phyloP scores from a whole-genome alignment of 371 early-diverging fungal genomes.

The Apophysomyces elegans region DNA sequence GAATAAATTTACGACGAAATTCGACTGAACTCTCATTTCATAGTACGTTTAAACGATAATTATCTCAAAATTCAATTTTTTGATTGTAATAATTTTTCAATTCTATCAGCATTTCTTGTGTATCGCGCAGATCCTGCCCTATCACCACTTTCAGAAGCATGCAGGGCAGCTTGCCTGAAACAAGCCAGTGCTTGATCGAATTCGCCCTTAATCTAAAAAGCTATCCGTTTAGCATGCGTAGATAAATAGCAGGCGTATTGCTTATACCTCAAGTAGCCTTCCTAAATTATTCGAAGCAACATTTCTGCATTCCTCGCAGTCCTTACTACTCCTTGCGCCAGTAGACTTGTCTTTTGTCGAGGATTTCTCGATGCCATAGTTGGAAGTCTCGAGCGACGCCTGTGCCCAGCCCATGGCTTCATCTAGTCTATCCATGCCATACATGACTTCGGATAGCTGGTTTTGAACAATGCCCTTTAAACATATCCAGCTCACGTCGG shows the following conservation, averaged over 20 bases:
- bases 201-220: conserved; percentile 35
- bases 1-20: too few relatives aligned
- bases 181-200: conserved; percentile 43
- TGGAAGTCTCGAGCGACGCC: conserved; percentile 43
- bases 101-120: conserved; percentile 32
- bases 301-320: conserved; percentile 58
- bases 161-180: conserved; percentile 45
- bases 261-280: conserved; percentile 43
- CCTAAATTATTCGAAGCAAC: conserved; percentile 55
- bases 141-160: conserved; percentile 38
- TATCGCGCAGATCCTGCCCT: conserved; percentile 30
- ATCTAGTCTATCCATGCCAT: conserved; percentile 45
- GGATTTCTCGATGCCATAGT: conserved; percentile 12
- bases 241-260: background rate
- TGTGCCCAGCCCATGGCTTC: conserved; percentile 62
- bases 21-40: too few relatives aligned
- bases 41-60: background rate
- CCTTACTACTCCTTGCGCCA: conserved; percentile 10
- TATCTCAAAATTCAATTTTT: background rate
- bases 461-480: conserved; percentile 51
- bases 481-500: conserved; percentile 27
- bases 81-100: conserved; percentile 13
- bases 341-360: conserved; percentile 6
- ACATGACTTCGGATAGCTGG: conserved; percentile 54
- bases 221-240: background rate